Conservation (phyloP, 2,329 filamentous ascomycete species). For the Incumbomyces lentus region DNA sequence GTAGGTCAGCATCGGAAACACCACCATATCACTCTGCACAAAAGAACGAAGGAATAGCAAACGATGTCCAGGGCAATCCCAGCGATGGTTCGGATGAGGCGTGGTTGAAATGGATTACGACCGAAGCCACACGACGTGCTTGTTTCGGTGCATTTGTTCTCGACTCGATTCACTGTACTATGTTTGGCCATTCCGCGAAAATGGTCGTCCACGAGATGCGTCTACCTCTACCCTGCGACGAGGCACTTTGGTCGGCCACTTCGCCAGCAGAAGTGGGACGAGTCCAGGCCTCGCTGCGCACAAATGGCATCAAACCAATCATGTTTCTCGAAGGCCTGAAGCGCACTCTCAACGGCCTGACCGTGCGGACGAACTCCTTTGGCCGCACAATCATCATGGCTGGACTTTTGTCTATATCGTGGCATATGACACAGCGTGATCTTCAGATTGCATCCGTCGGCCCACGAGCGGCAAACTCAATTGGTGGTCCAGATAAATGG, state of each 20-base stretch:
- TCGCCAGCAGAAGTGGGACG: constrained; percentile 77
- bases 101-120: constrained; percentile 94
- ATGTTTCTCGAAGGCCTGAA: constrained; percentile 88
- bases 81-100: constrained; percentile 68
- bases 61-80: constrained; percentile 38
- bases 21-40: constrained; percentile 57
- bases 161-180: constrained; percentile 90
- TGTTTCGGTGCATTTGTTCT: constrained; percentile 92
- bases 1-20: constrained; percentile 72
- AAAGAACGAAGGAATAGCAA: constrained; percentile 12
- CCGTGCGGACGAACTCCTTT: constrained; percentile 84
- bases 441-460: constrained; percentile 82
- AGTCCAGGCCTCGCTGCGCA: constrained; percentile 67
- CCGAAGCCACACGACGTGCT: constrained; percentile 77
- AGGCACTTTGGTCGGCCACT: constrained; percentile 81
- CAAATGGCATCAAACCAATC: constrained; percentile 71
- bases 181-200: constrained; percentile 94
- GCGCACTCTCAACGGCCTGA: constrained; percentile 72
- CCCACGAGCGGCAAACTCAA: constrained; percentile 53
- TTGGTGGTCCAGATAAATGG: constrained; percentile 88
- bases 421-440: constrained; percentile 96
- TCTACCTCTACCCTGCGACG: constrained; percentile 82
- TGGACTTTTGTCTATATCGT: constrained; percentile 82
- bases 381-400: constrained; percentile 90
- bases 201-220: constrained; percentile 97